Evolutionary conservation across 106 monocot genomes (phyloP), one percentile per base, ranked within the genome.

Genomic region (Dactylorhiza incarnata): DNA sequence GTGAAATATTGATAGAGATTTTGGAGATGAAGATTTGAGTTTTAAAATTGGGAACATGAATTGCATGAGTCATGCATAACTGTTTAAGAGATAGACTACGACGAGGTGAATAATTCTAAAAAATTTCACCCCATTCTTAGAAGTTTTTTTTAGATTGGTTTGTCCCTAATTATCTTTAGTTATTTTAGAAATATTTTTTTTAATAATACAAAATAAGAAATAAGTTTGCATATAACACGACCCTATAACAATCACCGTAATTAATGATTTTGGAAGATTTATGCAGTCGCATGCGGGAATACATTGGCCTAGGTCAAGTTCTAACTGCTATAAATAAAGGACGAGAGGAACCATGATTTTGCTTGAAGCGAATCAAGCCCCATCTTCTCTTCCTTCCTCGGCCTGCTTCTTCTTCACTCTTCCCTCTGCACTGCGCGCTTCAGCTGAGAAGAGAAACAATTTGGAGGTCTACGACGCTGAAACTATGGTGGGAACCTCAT

Each of bases 401-500:
- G 49, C 19, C 48, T 13, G 13, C 14, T 51, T 25, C 22, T 6
- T 24, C 22, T 61, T 22, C 61, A 22, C 22, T 23, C 19, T 22
- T 61, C 22, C 9, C 8, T 11, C 14, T 13, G 1, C 65, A 37
- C 7, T 26, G 65, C 24, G 12, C 65, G 26, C 65, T 12, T 12
- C n/a, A 65, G 19, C 48, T 1, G 44, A 25, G 17, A 8, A 4
- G 16, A 8, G 19, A 20, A 70, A n/a, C 14, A n/a, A 43, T 4
- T 24, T 24, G 13, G 29, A 69, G 19, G 26, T 29, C 65, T 10
- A 5, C 65, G 72, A 43, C 3, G 20, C 48, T 51, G 19, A 24
- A 9, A 47, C 0, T 52, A 86, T 89, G 92, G 81, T 83, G 67
- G 84, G 73, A 14, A 78, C 78, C 24, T 83, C 87, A 19, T 83